phyloP scores from a whole-genome alignment of 805 yeast species.

The Yarrowia bubula region DNA sequence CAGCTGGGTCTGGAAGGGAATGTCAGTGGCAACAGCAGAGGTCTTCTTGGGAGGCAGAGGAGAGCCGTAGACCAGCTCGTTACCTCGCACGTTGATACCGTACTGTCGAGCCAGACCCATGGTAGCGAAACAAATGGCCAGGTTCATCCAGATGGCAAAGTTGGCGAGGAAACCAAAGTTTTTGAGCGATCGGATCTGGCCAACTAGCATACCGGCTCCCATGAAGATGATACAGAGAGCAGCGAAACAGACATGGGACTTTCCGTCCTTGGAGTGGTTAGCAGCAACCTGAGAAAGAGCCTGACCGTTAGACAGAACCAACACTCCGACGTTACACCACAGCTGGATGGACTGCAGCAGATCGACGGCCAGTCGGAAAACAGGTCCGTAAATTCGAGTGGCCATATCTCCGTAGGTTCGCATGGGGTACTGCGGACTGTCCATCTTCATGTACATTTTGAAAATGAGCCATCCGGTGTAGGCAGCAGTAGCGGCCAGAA shows the following conservation, averaged over 20 bases:
- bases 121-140: conserved; percentile 46
- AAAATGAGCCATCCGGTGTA: conserved; percentile 45
- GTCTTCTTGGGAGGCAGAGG: conserved; percentile 29
- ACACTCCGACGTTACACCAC: conserved; percentile 46
- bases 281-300: conserved; percentile 44
- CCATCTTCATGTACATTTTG: conserved; percentile 41
- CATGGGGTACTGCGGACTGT: conserved; percentile 47
- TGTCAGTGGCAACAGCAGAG: conserved; percentile 5
- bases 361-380: conserved; percentile 40
- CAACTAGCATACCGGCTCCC: conserved; percentile 45
- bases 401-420: conserved; percentile 46
- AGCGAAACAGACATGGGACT: conserved; percentile 42
- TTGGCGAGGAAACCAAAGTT: conserved; percentile 46
- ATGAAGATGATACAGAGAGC: conserved; percentile 47
- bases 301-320: conserved; percentile 46
- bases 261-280: conserved; percentile 13
- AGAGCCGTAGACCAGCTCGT: conserved; percentile 32
- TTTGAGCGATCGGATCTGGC: conserved; percentile 45
- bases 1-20: conserved; percentile 38
- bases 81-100: conserved; percentile 37
- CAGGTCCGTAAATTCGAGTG: conserved; percentile 43
- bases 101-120: conserved; percentile 44
- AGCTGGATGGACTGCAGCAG: conserved; percentile 45
- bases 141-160: conserved; percentile 49
- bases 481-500: conserved; percentile 46